Base-by-base conservation (phyloP, 768 basidiomycete species). In the Suillus lakei region DNA sequence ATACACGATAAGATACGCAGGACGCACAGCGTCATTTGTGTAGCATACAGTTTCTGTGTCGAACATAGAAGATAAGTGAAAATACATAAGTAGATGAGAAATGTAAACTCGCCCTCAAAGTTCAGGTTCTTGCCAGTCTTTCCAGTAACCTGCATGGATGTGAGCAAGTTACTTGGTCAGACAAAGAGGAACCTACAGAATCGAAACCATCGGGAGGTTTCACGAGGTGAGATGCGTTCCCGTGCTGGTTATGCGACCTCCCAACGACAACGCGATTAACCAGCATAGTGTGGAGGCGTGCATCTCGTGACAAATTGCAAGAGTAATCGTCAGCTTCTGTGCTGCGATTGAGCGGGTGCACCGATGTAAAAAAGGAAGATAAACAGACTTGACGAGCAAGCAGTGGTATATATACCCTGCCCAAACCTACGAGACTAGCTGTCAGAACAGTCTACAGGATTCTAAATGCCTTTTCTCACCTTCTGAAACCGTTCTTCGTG, bases 251-350 rank as follows among this genome's bases (percentile, higher is more conserved):
- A 67, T 80, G 79, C 32, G 88, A 79, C 70, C 81, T 88, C 9
- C 89, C 89, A 46, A 89, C 84, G n/a, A 88, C 81, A 23, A 91
- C 89, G 28, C 87, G 85, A 71, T 81, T 88, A 48, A 88, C 79
- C 15, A 90, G 74, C 65, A 88, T 74, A 16, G 85, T 84, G 26
- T 86, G 84, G 61, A 83, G 78, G 18, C 73, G 71, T 7, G 83
- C 79, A 34, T 77, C 72, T 53, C 80, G 74, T 26, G 82, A 78
- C 15, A 76, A 71, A 67, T 83, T 88, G 53, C 71, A 66, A 26
- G 79, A 75, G 70, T 91, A 91, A 69, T 90, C 89, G 64, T 91
- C 88, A 39, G 90, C 89, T 73, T 90, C 89, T 90, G 67, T 51
- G 53, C 26, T 64, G 55, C 15, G 9, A 46, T 64, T 23, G 15